Base-by-base conservation (phyloP, 2,329 filamentous ascomycete genomes). In the Colletotrichum sp. region DNA sequence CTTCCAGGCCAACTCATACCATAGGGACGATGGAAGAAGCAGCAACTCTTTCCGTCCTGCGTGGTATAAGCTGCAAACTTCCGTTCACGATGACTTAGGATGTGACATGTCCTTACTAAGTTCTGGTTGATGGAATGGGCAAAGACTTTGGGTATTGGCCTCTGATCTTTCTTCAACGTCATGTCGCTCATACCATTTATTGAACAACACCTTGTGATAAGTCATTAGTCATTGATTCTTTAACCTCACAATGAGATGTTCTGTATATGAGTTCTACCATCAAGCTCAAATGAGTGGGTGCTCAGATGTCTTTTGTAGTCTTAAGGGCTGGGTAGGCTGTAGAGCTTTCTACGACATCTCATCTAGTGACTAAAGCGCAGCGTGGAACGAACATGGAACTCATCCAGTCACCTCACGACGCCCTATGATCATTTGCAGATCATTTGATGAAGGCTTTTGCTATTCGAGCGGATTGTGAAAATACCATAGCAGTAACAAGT, bases 151-250 rank as follows among this genome's bases (percentile, higher is more conserved):
- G 5, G 7, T 49, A 6, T 13, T 5, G 11, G 44, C 44, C 6
- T 49, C 19, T 22, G 11, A 2, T 49, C 4, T 22, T 12, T 22
- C 12, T 22, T 49, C 11, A 4, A 49, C n/a, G 44, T 6, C 3
- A 49, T 22, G 2, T 13, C 6, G 11, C 11, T 11, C n/a, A 22
- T 49, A 13, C 3, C 22, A 22, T 49, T 49, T 3, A 22, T 22
- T 1, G 6, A n/a, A 2, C 16, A n/a, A n/a, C 19, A 16, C 0
- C 9, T 44, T n/a, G 39, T 2, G 22, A 7, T 4, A 49, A 22
- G 11, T 49, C 6, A 22, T 22, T 3, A 3, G 2, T 22, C 22
- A 3, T 22, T 13, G 7, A 13, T 0, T 22, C 19, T 49, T 22
- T 9, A 5, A 3, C 9, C 39, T 44, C 44, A 8, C 39, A n/a